Conservation (phyloP, 1,139 yeast species). For the Scheffersomyces titani region DNA sequence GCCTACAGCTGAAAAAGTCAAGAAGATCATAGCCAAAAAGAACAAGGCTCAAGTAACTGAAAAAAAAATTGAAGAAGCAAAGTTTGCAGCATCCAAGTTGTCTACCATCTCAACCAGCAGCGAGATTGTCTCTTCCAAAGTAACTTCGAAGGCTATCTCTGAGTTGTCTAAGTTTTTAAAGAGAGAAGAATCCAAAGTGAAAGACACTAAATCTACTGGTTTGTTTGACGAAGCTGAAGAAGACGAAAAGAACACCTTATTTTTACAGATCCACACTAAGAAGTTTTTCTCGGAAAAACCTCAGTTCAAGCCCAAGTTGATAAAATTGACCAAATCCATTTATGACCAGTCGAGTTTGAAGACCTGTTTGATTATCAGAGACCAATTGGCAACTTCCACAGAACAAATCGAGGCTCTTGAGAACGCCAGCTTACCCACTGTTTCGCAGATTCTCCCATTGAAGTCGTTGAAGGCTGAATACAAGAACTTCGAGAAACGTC, state of each 20-base stretch:
- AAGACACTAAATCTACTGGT: constrained; percentile 27
- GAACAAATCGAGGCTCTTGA: constrained; percentile 65
- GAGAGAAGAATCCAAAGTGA: constrained; percentile 24
- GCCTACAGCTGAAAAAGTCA: constrained; percentile 4
- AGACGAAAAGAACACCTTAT: constrained; percentile 53
- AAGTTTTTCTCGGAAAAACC: constrained; percentile 65
- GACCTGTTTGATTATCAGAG: constrained; percentile 75
- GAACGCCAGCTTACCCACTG: constrained; percentile 49
- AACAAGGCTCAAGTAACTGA: constrained; percentile 5
- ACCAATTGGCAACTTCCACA: constrained; percentile 56
- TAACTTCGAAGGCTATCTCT: constrained; percentile 44
- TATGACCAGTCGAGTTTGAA: constrained; percentile 48
- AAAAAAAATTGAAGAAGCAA: constrained; percentile 1
- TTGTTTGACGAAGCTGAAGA: constrained; percentile 51
- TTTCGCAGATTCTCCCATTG: constrained; percentile 53
- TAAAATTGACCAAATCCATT: constrained; percentile 55
- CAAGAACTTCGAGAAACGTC: constrained; percentile 69
- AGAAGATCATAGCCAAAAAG: constrained; percentile 3
- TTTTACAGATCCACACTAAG: constrained; percentile 63
- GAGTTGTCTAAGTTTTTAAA: constrained; percentile 50
- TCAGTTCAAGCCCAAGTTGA: constrained; percentile 70
- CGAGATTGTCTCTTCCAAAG: constrained; percentile 9
- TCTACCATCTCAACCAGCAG: background rate
- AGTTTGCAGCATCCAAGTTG: constrained; percentile 1
- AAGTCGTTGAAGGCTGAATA: constrained; percentile 64